Evolutionary conservation across 345 rosid species (phyloP).

Genomic region (Salix udensis): DNA sequence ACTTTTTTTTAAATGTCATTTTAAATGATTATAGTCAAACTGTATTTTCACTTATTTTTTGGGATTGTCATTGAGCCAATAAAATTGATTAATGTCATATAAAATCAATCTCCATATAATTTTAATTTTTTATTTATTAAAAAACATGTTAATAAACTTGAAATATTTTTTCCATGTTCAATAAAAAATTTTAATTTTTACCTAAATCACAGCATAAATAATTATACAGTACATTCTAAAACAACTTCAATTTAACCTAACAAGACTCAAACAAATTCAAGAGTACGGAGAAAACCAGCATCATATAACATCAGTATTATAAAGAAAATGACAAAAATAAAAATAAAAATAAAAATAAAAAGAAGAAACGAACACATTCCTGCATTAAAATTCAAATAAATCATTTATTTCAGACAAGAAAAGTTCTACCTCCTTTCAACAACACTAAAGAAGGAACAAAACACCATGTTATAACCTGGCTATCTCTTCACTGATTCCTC

Average conservation of each 20-base stretch:
- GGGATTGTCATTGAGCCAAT: too few relatives aligned
- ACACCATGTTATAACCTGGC: not conserved
- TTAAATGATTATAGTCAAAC: too few relatives aligned
- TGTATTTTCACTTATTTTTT: too few relatives aligned
- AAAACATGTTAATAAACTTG: too few relatives aligned
- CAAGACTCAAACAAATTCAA: not conserved
- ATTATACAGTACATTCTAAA: not conserved
- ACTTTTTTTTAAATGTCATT: too few relatives aligned
- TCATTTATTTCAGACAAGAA: not conserved
- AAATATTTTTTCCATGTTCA: too few relatives aligned
- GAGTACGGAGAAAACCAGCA: not conserved
- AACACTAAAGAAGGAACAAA: not conserved
- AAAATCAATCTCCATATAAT: too few relatives aligned
- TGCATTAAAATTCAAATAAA: not conserved
- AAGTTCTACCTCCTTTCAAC: not conserved
- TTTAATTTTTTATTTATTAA: too few relatives aligned
- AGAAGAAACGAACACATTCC: not conserved
- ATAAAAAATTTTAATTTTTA: too few relatives aligned
- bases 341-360: not conserved
- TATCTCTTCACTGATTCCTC: not conserved
- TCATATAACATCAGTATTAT: not conserved
- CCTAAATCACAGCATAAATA: too few relatives aligned
- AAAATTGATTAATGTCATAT: too few relatives aligned
- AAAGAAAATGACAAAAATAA: not conserved
- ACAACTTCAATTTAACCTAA: not conserved